A percentile compares a stretch with the other conserved stretches of the same genome.
phyloP scores from a whole-genome alignment of 108 stramenopile species.

The Cyclotella atomus region DNA sequence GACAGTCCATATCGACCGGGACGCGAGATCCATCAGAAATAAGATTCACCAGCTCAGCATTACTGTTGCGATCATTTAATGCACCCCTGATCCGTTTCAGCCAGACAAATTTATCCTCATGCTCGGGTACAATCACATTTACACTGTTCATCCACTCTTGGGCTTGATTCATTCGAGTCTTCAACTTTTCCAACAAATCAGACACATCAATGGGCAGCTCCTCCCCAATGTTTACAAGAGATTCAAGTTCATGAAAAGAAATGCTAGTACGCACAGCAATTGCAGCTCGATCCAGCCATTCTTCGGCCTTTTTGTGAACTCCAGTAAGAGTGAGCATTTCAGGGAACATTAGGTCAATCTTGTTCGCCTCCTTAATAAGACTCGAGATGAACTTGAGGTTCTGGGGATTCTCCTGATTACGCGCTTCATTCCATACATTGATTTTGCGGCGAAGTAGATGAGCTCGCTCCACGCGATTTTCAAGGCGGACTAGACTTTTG shows the following conservation, averaged over 20 bases:
- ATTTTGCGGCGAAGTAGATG: slow-evolving; percentile 61
- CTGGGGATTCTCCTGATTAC: slow-evolving; percentile 52
- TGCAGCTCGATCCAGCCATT: slow-evolving; percentile 79
- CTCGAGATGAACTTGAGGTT: slow-evolving; percentile 59
- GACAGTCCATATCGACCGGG: slow-evolving; percentile 69
- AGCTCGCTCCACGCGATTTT: slow-evolving; percentile 59
- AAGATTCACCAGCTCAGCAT: slow-evolving; percentile 53
- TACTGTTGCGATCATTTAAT: slow-evolving; percentile 47
- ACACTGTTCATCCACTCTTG: slow-evolving; percentile 68
- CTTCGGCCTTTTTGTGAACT: slow-evolving; percentile 56
- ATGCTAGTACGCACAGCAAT: slow-evolving; percentile 80
- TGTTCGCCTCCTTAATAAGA: slow-evolving; percentile 70
- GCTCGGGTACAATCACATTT: slow-evolving; percentile 54
- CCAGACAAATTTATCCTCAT: slow-evolving; percentile 53
- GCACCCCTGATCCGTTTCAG: slow-evolving; percentile 56
- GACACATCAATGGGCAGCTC: slow-evolving; percentile 68
- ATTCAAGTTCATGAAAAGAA: slow-evolving; percentile 69
- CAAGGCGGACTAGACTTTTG: slow-evolving; percentile 56
- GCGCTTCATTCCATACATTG: slow-evolving; percentile 55
- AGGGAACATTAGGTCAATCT: slow-evolving; percentile 63
- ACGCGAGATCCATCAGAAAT: slow-evolving; percentile 75
- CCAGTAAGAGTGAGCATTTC: slow-evolving; percentile 52
- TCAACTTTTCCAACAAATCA: slow-evolving; percentile 75
- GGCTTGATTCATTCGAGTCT: slow-evolving; percentile 53
- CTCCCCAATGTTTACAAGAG: slow-evolving; percentile 58